Evolutionary conservation across 2,329 filamentous ascomycete species (phyloP).

Genomic region (Aspergillus latus): DNA sequence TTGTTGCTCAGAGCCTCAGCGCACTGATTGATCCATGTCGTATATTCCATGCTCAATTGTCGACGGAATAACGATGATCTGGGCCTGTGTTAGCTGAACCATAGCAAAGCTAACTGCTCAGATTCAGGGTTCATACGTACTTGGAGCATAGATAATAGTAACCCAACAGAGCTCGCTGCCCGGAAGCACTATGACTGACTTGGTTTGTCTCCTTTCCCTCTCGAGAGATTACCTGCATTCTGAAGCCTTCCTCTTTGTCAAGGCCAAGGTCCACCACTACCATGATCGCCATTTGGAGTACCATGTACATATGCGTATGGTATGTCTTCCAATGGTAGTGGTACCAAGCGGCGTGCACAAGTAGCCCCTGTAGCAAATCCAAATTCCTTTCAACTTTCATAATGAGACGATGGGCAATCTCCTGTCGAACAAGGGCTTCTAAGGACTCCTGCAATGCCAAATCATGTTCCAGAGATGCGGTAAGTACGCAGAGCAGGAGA

Average conservation of each 20-base stretch:
- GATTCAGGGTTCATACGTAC: not conserved
- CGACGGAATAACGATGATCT: constrained; percentile 15
- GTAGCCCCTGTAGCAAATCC: constrained; percentile 12
- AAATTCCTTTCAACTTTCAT: constrained; percentile 11
- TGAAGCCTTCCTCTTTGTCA: not conserved
- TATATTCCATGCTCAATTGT: constrained; percentile 15
- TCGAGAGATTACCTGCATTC: not conserved
- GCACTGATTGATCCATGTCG: constrained; percentile 15
- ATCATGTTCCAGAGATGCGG: constrained; percentile 5
- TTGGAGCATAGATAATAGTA: constrained; percentile 12
- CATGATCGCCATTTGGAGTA: not conserved
- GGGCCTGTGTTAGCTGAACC: not conserved
- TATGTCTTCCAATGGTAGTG: constrained; percentile 16
- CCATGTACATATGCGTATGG: constrained; percentile 14
- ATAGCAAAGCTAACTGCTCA: too few relatives aligned
- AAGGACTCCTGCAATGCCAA: not conserved
- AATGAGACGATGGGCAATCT: constrained; percentile 6
- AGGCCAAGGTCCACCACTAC: too few relatives aligned
- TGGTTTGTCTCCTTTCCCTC: not conserved
- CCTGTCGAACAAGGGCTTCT: constrained; percentile 3
- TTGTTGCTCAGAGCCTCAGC: not conserved
- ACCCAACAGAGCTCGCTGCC: constrained; percentile 12
- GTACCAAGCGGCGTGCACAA: constrained; percentile 16
- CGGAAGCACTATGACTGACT: not conserved
- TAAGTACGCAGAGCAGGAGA: constrained; percentile 4